These are phyloP conservation scores for Acanthamoeba sp. DNA, from an alignment of 208 protist species.

Conservation along the genomic window DNA sequence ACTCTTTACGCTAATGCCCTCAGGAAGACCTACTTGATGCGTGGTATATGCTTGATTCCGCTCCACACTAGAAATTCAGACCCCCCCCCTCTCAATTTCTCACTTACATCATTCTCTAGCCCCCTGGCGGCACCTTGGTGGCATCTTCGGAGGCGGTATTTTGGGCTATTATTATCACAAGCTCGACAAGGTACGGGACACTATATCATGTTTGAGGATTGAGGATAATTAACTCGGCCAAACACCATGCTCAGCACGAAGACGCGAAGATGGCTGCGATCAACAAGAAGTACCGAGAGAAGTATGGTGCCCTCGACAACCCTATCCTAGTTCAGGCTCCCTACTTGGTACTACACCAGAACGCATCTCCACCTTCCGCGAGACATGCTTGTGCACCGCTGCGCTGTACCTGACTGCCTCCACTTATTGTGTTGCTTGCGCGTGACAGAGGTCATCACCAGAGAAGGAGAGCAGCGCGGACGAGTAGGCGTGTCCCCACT, in stretches of 20 bases:
- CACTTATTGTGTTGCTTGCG: too few relatives aligned
- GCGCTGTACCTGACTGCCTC: too few relatives aligned
- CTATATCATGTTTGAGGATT: too few relatives aligned
- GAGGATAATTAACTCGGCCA: background rate
- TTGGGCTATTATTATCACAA: slow-evolving; percentile 24
- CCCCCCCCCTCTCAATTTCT: background rate
- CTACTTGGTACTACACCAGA: slow-evolving; percentile 20
- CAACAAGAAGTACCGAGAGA: background rate
- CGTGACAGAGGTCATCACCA: slow-evolving; percentile 3
- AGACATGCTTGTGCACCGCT: too few relatives aligned
- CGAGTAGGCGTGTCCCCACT: background rate
- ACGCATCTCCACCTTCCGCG: background rate
- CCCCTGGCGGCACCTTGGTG: slow-evolving; percentile 42
- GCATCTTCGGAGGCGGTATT: background rate
- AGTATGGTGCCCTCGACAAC: slow-evolving; percentile 9
- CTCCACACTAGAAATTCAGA: background rate
- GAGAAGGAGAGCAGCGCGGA: background rate
- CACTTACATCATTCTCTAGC: background rate
- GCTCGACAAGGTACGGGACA: slow-evolving; percentile 28
- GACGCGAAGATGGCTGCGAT: background rate
- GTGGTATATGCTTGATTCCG: background rate
- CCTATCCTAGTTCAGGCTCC: background rate
- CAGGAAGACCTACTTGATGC: slow-evolving; percentile 28
- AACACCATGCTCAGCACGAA: background rate
- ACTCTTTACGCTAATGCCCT: slow-evolving; percentile 13